Evolutionary conservation across 768 basidiomycete species (phyloP), one percentile per base, ranked within the genome.

Genomic region (Russula sp.): DNA sequence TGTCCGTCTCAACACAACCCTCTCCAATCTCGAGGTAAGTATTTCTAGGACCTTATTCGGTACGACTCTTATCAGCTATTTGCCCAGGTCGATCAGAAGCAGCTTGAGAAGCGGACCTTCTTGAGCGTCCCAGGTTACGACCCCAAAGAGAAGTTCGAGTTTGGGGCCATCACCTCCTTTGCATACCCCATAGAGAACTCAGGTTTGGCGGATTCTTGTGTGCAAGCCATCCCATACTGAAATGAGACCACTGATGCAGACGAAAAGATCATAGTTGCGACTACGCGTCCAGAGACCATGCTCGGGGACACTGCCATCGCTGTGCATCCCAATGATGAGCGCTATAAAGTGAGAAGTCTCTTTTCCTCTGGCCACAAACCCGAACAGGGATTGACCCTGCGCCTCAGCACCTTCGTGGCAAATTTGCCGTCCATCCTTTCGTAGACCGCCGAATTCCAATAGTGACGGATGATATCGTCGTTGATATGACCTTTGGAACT

Each of bases 241-340:
- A n/a, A 48, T 54, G 44, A 39, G 22, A 37, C 18, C 14, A 34
- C 37, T 34, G 44, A 16, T 18, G 4, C 61, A 89, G 94, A 96
- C 58, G 95, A 98, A 72, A 87, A 80, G 71, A 88, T 99, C 63
- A 80, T 61, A 49, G 60, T 99, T 44, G 96, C 97, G 1, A 99
- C 97, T 1, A 98, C 96, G 6, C 92, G 97, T 78, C 95, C 95
- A 0, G 97, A 98, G 75, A 98, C 97, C 0, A 96, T 98, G 92
- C 81, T 99, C 0, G 97, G 97, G 40, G 97, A 98, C 81, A 93
- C 94, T 2, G 97, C 91, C 32, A 88, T 99, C 27, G 97, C 97
- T 34, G 92, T 98, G 0, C 96, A 99, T 75, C 95, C 94, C 2
- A 84, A 95, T 62, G 96, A 98, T 73, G 76, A 82, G 9, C 85